Evolutionary conservation across 202 grass and related monocot genomes (phyloP).

Genomic region (Hordeum pubiflorum): DNA sequence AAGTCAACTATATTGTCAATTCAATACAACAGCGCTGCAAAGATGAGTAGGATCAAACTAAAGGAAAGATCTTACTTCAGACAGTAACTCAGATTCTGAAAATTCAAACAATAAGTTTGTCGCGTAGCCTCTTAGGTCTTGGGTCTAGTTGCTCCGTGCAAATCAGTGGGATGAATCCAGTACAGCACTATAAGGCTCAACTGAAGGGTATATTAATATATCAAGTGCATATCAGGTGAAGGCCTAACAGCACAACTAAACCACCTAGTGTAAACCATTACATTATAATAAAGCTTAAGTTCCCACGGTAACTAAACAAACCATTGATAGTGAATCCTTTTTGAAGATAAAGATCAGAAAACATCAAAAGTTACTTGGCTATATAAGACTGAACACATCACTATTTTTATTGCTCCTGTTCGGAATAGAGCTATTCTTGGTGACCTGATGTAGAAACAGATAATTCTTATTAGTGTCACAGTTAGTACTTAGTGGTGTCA

Average conservation of each 20-base stretch:
- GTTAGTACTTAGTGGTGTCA: neutral
- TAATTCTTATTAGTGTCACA: neutral
- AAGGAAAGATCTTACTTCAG: neutral
- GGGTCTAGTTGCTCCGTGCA: neutral
- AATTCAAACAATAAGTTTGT: neutral
- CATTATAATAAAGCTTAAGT: neutral
- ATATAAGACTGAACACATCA: neutral
- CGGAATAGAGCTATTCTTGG: neutral
- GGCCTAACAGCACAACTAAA: neutral
- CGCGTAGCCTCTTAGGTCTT: neutral
- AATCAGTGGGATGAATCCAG: conserved; percentile 3
- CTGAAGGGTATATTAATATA: neutral
- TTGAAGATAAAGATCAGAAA: neutral
- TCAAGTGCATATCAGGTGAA: neutral
- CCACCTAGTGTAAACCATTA: neutral
- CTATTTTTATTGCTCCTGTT: neutral
- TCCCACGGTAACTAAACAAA: neutral
- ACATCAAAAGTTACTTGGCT: neutral
- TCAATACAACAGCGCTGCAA: neutral
- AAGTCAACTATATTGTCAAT: conserved; percentile 8
- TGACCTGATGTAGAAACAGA: neutral
- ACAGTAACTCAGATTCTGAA: neutral
- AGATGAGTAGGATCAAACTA: neutral
- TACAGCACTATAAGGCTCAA: neutral
- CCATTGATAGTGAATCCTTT: neutral